phyloP scores from a whole-genome alignment of 2,329 filamentous ascomycete species.

The Fusarium tuaranense region DNA sequence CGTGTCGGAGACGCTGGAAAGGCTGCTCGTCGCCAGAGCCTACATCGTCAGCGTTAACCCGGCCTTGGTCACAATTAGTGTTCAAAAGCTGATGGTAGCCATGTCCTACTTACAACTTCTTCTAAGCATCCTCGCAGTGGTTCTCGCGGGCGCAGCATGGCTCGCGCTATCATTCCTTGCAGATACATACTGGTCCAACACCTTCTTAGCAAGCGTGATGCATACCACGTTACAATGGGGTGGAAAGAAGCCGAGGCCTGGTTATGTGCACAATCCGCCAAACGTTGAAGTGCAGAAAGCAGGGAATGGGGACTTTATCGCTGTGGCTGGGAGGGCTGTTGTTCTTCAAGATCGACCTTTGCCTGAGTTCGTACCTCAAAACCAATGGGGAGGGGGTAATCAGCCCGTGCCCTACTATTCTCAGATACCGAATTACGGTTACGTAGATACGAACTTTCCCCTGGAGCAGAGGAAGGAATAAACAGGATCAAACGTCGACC shows the following conservation, averaged over 20 bases:
- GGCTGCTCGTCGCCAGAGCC: slow-evolving; percentile 11
- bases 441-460: background rate
- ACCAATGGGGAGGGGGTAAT: background rate
- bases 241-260: background rate
- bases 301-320: background rate
- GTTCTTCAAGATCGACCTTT: background rate
- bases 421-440: background rate
- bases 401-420: background rate
- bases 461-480: background rate
- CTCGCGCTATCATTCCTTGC: slow-evolving; percentile 15
- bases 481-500: no score
- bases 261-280: slow-evolving; percentile 17
- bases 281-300: background rate
- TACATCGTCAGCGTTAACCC: slow-evolving; percentile 25
- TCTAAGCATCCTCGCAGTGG: slow-evolving; percentile 9
- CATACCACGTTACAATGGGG: slow-evolving; percentile 8
- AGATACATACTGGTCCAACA: slow-evolving; percentile 27
- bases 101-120: slow-evolving; percentile 26
- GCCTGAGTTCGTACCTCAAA: background rate
- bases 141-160: slow-evolving; percentile 16
- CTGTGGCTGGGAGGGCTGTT: background rate
- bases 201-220: slow-evolving; percentile 24
- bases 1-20: background rate
- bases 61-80: slow-evolving; percentile 17
- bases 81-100: slow-evolving; percentile 30